Evolutionary conservation across 2,329 filamentous ascomycete species (phyloP), one percentile per base, ranked within the genome.

Genomic region (Neofusicoccum ribis): DNA sequence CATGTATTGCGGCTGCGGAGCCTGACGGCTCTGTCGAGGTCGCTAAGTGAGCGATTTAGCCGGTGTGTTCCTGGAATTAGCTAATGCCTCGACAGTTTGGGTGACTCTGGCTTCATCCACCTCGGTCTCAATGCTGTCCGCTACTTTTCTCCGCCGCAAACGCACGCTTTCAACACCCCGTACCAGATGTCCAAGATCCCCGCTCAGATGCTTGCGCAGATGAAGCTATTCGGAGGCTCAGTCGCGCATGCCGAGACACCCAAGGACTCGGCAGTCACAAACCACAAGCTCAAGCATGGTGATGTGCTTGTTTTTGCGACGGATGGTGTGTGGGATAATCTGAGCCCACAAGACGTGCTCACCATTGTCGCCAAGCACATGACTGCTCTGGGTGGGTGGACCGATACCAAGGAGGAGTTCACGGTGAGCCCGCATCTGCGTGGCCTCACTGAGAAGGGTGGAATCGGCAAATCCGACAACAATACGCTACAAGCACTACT

Each of bases 81-180:
- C 50, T 68, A 65, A 66, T 69, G 63, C 64, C 67, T 20, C 36
- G 27, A 63, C 65, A 84, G 81, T 78, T 84, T 99, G 39, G 95
- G 95, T 69, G 95, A 99, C 80, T 97, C 93, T 31, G 95, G 95
- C 37, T 98, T 93, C 76, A 85, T 98, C 64, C 90, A 96, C 67
- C 83, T 98, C 67, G 88, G 93, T 14, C 86, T 92, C 31, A 96
- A 94, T 70, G 92, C 91, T 14, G 91, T 99, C 37, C 90, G 95
- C 76, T 86, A 90, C 64, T 89, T 88, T 73, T 96, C 93, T 1
- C 86, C 89, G 54, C 90, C 92, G 27, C 95, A 99, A 78, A 97
- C 93, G 0, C 95, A 99, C 77, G 93, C 90, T 49, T 99, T 99
- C 85, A 99, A 99, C 78, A 98, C 95, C 0, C 95, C 95, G 0